phyloP scores from a whole-genome alignment of 23 red algal genomes.

The Chondrus crispus region DNA sequence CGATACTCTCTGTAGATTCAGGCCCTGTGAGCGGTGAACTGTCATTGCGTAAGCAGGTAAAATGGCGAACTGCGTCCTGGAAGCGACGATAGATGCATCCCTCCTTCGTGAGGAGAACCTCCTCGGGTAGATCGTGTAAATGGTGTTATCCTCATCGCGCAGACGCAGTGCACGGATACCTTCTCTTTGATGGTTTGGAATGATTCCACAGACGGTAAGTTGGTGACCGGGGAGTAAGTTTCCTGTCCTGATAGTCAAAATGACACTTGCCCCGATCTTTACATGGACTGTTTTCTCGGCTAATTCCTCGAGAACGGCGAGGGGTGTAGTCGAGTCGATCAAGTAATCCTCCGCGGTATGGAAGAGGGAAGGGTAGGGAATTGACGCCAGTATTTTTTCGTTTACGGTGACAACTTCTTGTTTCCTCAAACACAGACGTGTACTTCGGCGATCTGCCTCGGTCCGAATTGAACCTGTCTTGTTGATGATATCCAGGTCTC shows the following conservation, averaged over 20 bases:
- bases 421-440: background rate
- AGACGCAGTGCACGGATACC: no score
- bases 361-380: background rate
- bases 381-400: background rate
- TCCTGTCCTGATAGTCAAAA: background rate
- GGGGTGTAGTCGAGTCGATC: no score
- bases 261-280: background rate
- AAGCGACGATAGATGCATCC: background rate
- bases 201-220: no score
- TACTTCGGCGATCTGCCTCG: background rate
- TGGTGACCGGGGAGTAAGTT: background rate
- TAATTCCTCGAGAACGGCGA: background rate
- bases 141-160: no score
- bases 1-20: background rate
- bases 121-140: no score
- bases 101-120: background rate
- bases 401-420: background rate
- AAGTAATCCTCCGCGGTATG: no score
- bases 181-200: no score
- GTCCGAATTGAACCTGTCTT: background rate
- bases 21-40: background rate
- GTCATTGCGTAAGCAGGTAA: background rate
- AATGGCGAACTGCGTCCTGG: background rate
- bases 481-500: background rate
- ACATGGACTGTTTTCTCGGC: background rate